These are phyloP conservation scores for Raphanus hybrid DNA, from an alignment of 441 rosid genomes.

Conservation along the genomic window DNA sequence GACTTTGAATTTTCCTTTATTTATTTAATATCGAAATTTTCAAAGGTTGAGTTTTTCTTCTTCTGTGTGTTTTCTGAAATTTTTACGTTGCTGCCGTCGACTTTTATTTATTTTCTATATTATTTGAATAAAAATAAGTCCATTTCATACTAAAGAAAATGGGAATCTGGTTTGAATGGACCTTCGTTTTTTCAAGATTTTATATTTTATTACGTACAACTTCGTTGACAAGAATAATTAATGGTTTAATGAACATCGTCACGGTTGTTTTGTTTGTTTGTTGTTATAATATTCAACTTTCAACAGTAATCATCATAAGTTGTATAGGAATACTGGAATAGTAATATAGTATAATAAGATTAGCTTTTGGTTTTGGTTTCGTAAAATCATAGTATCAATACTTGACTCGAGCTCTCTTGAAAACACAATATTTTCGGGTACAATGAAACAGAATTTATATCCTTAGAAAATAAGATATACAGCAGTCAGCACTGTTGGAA, in stretches of 20 bases:
- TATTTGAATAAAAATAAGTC: not conserved
- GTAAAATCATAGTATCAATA: not conserved
- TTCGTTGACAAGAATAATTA: constrained; percentile 23
- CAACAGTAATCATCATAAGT: constrained; percentile 21
- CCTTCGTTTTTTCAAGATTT: constrained; percentile 9
- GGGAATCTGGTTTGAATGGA: constrained; percentile 29
- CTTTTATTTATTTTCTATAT: constrained; percentile 29
- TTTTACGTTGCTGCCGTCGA: constrained; percentile 48
- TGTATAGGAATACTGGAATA: constrained; percentile 1
- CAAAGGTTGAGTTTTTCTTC: constrained; percentile 41
- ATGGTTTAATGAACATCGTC: constrained; percentile 14
- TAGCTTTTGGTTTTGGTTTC: not conserved
- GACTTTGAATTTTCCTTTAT: constrained; percentile 36
- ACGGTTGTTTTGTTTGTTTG: not conserved
- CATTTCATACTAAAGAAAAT: constrained; percentile 1
- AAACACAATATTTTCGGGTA: not conserved
- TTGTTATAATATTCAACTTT: constrained; percentile 27
- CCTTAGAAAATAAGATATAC: not conserved
- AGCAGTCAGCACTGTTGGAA: not conserved
- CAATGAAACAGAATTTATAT: not conserved
- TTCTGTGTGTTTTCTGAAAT: not conserved
- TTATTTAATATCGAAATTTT: constrained; percentile 40
- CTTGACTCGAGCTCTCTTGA: not conserved
- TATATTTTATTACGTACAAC: constrained; percentile 15
- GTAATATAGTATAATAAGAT: not conserved